These are phyloP conservation scores for Cicer pinnatifidum DNA, from an alignment of 306 rosid species.

Conservation along the genomic window DNA sequence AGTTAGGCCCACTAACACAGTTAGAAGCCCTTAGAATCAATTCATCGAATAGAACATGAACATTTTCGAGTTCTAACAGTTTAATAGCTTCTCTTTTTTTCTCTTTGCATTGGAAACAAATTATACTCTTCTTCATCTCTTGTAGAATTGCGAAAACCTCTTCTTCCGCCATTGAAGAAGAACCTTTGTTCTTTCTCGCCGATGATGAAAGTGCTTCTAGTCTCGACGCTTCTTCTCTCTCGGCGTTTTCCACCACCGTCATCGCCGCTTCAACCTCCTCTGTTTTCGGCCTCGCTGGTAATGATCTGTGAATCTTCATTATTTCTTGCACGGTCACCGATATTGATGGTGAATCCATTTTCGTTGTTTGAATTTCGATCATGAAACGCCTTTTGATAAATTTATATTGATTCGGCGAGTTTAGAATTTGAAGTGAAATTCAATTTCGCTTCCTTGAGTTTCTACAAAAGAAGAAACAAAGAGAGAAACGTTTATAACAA, in stretches of 20 bases:
- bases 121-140: slow-evolving; percentile 68
- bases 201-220: slow-evolving; percentile 52
- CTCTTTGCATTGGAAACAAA: slow-evolving; percentile 57
- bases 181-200: slow-evolving; percentile 52
- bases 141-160: slow-evolving; percentile 70
- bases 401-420: background rate
- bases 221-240: slow-evolving; percentile 57
- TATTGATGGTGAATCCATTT: background rate
- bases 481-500: background rate
- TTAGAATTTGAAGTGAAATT: background rate
- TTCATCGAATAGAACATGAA: slow-evolving; percentile 66
- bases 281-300: slow-evolving; percentile 63
- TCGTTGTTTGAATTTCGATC: background rate
- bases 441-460: background rate
- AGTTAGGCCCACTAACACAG: slow-evolving; percentile 44
- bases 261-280: slow-evolving; percentile 82
- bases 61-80: slow-evolving; percentile 70
- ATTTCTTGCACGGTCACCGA: slow-evolving; percentile 49
- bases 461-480: background rate
- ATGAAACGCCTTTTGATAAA: background rate
- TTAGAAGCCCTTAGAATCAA: slow-evolving; percentile 73
- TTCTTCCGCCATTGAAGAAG: slow-evolving; percentile 62
- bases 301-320: slow-evolving; percentile 71
- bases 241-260: slow-evolving; percentile 57
- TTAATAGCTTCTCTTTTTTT: slow-evolving; percentile 69